These are phyloP conservation scores for Xylaria hypoxylon DNA, from an alignment of 2,329 filamentous ascomycete species.

Conservation along the genomic window DNA sequence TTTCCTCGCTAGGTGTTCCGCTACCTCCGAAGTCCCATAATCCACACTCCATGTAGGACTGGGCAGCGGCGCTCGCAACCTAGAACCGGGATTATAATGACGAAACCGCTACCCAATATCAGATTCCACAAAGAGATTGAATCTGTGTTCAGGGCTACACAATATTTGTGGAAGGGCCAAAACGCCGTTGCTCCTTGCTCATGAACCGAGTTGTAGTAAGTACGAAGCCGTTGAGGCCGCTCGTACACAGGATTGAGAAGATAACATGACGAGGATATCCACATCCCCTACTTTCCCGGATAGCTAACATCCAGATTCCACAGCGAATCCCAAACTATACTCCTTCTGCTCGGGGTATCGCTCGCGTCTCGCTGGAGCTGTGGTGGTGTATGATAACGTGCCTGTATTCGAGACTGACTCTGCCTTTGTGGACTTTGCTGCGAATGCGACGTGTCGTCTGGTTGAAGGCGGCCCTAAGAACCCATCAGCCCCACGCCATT, in stretches of 20 bases:
- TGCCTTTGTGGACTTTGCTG: constrained; percentile 41
- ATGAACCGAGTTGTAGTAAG: constrained; percentile 3
- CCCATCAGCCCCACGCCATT: constrained; percentile 47
- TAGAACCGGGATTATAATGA: neutral
- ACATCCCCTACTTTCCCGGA: constrained; percentile 54
- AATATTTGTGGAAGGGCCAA: neutral
- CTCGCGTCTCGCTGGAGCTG: constrained; percentile 56
- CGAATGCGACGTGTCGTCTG: constrained; percentile 41
- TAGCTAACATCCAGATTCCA: constrained; percentile 71
- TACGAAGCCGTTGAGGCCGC: neutral
- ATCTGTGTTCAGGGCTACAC: neutral
- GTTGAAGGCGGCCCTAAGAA: constrained; percentile 43
- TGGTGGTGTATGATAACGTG: constrained; percentile 34
- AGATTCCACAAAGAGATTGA: neutral
- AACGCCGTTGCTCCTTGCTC: constrained; percentile 23
- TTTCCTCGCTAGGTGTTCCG: neutral
- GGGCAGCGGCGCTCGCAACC: neutral
- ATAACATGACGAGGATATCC: constrained; percentile 1
- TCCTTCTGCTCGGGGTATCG: constrained; percentile 55
- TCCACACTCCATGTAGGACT: neutral
- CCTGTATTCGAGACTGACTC: constrained; percentile 41
- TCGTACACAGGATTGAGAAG: neutral
- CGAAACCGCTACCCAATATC: neutral
- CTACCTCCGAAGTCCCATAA: neutral
- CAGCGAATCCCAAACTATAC: constrained; percentile 70